These are phyloP conservation scores for Alternaria sp. DNA, from an alignment of 2,329 filamentous ascomycete species.

Conservation along the genomic window DNA sequence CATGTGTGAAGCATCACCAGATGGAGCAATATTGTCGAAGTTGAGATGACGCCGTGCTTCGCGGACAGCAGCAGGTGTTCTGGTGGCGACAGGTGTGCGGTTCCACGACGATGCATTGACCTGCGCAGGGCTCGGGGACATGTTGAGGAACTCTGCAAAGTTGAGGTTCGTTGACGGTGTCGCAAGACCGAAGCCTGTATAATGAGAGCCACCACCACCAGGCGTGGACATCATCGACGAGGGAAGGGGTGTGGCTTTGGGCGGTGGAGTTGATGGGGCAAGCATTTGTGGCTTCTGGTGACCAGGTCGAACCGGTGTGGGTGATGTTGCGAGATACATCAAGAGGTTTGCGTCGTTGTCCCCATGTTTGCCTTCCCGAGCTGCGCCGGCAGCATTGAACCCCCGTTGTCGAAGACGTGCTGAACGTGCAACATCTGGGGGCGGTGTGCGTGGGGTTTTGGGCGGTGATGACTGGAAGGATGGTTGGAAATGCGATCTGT, in stretches of 20 bases:
- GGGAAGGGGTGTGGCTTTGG: constrained; percentile 67
- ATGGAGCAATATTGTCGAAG: constrained; percentile 77
- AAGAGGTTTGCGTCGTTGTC: constrained; percentile 86
- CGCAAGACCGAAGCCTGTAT: constrained; percentile 68
- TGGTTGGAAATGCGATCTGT: constrained; percentile 68
- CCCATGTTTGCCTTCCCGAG: constrained; percentile 64
- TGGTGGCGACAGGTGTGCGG: constrained; percentile 65
- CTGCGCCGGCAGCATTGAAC: constrained; percentile 50
- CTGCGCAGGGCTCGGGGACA: constrained; percentile 94
- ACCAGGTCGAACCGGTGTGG: constrained; percentile 76
- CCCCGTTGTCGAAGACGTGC: constrained; percentile 52
- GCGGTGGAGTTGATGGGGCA: constrained; percentile 64
- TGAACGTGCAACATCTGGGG: constrained; percentile 51
- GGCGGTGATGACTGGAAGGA: constrained; percentile 69
- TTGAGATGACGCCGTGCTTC: constrained; percentile 79
- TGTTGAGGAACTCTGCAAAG: constrained; percentile 96
- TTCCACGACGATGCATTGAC: constrained; percentile 74
- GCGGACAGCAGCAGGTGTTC: constrained; percentile 74
- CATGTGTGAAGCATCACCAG: constrained; percentile 56
- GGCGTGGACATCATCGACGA: constrained; percentile 92
- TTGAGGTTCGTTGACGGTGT: constrained; percentile 90
- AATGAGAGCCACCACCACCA: constrained; percentile 65
- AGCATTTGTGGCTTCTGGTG: constrained; percentile 57
- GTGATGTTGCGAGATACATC: constrained; percentile 90
- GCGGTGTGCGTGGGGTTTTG: constrained; percentile 54